Conservation (phyloP, 2,329 filamentous ascomycete genomes). For the Lecanosticta acicola region DNA sequence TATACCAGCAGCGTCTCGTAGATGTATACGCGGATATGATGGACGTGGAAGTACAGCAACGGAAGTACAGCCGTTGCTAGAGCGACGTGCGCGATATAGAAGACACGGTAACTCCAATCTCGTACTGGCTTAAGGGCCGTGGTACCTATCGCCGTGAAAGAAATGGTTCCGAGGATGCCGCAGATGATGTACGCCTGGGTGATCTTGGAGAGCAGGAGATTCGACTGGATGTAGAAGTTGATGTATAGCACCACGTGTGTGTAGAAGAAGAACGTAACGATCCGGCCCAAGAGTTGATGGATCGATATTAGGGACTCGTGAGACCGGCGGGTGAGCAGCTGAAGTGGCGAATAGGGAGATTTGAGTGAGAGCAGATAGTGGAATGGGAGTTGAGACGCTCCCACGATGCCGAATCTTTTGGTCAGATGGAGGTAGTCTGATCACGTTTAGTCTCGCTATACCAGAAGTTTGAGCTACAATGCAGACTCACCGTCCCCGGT, state of each 20-base stretch:
- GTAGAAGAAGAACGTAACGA: constrained; percentile 47
- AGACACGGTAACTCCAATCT: constrained; percentile 46
- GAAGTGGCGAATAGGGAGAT: constrained; percentile 47
- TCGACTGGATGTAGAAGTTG: constrained; percentile 50
- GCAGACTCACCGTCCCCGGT: constrained; percentile 50
- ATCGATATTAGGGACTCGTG: constrained; percentile 52
- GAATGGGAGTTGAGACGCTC: constrained; percentile 54
- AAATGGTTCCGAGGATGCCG: constrained; percentile 46
- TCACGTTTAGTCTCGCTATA: neutral
- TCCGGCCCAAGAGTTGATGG: constrained; percentile 54
- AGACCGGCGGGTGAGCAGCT: constrained; percentile 48
- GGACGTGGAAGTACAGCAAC: constrained; percentile 51
- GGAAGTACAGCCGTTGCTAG: constrained; percentile 47
- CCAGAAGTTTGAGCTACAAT: neutral
- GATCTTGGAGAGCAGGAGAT: constrained; percentile 49
- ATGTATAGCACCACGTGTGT: constrained; percentile 53
- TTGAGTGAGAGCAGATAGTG: constrained; percentile 54
- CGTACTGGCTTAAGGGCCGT: constrained; percentile 46
- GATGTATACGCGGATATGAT: constrained; percentile 50
- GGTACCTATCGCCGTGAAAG: constrained; percentile 43
- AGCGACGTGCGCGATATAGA: constrained; percentile 52
- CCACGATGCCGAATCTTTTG: constrained; percentile 56
- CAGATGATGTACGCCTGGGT: constrained; percentile 53
- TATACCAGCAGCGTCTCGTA: constrained; percentile 46
- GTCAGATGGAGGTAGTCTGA: constrained; percentile 60